A percentile compares a stretch with the other conserved stretches of the same genome.
Conservation (phyloP, 176 grass and related monocot species). For the Avena eriantha region DNA sequence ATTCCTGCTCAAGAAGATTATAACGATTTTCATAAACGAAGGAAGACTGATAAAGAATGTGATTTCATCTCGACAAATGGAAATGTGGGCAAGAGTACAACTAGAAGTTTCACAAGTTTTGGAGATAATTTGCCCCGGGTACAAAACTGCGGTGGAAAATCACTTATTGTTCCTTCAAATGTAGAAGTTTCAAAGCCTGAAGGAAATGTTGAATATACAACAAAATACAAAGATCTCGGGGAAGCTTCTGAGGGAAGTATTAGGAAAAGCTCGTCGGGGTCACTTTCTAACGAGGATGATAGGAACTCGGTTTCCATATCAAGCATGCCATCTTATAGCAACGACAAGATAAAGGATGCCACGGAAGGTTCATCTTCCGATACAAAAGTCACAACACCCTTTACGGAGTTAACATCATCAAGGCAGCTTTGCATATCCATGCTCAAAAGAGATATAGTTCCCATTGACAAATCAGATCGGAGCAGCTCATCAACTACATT, state of each 20-base stretch:
- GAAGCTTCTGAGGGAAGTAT: conserved; percentile 6
- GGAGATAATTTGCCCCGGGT: conserved; percentile 31
- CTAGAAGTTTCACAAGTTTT: conserved; percentile 31
- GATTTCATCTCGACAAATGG: conserved; percentile 36
- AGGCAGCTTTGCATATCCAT: conserved; percentile 70
- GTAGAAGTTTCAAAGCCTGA: conserved; percentile 31
- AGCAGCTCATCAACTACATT: conserved; percentile 34
- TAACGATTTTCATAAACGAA: conserved; percentile 55
- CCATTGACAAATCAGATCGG: conserved; percentile 35
- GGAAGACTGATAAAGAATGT: conserved; percentile 51
- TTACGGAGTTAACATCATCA: conserved; percentile 38
- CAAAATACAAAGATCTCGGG: not conserved
- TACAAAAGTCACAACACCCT: conserved; percentile 40
- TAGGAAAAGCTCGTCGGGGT: conserved; percentile 19
- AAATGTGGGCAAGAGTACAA: conserved; percentile 28
- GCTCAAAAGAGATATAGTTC: conserved; percentile 52
- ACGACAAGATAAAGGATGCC: conserved; percentile 36
- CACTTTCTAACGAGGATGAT: conserved; percentile 35
- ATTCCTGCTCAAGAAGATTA: conserved; percentile 39
- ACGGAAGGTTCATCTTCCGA: conserved; percentile 51
- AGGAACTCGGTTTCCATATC: conserved; percentile 41
- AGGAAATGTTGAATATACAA: conserved; percentile 4
- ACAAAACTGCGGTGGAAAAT: conserved; percentile 9
- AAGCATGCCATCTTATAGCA: conserved; percentile 35
- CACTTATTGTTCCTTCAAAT: conserved; percentile 11